Evolutionary conservation across 345 rosid species (phyloP).

Genomic region (Murraya koenigii): DNA sequence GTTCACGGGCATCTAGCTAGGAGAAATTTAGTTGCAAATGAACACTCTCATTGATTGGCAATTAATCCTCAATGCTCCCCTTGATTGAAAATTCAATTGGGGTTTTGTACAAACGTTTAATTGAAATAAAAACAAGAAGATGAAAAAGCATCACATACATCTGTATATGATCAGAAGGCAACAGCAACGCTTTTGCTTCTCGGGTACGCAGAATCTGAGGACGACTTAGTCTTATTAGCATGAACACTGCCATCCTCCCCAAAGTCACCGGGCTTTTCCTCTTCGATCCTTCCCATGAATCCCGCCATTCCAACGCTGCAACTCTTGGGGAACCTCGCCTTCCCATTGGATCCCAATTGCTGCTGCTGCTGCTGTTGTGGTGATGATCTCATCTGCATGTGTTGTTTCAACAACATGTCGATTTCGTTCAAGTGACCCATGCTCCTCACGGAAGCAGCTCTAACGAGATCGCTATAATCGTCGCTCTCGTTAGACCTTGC

Average conservation of each 20-base stretch:
- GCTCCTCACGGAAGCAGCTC: conserved; percentile 62
- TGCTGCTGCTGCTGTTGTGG: background rate
- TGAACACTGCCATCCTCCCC: conserved; percentile 23
- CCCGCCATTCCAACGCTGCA: conserved; percentile 52
- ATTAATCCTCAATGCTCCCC: too few relatives aligned
- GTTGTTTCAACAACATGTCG: conserved; percentile 41
- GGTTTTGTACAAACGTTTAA: background rate
- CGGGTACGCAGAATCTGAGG: conserved; percentile 16
- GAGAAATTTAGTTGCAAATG: background rate
- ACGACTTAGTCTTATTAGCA: background rate
- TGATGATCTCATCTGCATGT: background rate
- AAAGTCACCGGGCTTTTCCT: conserved; percentile 35
- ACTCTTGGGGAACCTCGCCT: conserved; percentile 42
- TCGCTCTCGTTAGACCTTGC: conserved; percentile 34
- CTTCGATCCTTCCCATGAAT: conserved; percentile 59
- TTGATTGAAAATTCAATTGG: background rate
- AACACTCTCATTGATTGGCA: too few relatives aligned
- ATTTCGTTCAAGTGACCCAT: conserved; percentile 51
- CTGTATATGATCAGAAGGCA: conserved; percentile 8
- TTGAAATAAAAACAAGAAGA: background rate
- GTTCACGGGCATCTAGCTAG: too few relatives aligned
- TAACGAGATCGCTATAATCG: conserved; percentile 59
- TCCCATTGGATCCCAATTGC: conserved; percentile 3
- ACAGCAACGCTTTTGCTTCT: conserved; percentile 53
- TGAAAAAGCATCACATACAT: background rate